Evolutionary conservation across 164 flowering plant genomes (phyloP).

Genomic region (Protea cynaroides): DNA sequence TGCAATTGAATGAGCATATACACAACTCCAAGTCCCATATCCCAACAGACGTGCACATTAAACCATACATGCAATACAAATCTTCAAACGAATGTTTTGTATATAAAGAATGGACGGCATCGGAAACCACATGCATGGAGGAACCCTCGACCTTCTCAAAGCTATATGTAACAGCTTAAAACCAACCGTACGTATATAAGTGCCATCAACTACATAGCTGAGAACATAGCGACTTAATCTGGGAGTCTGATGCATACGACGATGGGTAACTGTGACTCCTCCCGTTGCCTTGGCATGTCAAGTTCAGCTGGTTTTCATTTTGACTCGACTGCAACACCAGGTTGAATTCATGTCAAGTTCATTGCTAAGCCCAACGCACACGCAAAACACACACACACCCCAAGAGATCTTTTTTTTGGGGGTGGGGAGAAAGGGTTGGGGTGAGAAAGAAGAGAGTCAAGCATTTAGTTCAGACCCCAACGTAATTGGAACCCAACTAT

Average conservation of each 20-base stretch:
- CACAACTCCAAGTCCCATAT: too few species aligned
- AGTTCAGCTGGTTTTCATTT: conserved; percentile 43
- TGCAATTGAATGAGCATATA: too few species aligned
- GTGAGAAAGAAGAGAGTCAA: too few species aligned
- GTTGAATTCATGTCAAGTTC: not conserved
- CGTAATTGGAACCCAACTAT: too few species aligned
- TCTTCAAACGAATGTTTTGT: too few species aligned
- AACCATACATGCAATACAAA: not conserved
- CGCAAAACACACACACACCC: too few species aligned
- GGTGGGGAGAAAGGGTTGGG: too few species aligned
- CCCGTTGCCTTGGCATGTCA: conserved; percentile 66
- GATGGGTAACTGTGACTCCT: conserved; percentile 30
- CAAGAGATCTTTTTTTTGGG: too few species aligned
- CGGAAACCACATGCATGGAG: not conserved
- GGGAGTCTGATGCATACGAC: conserved; percentile 31
- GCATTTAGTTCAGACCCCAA: too few species aligned
- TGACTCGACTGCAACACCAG: conserved; percentile 54
- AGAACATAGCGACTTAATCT: conserved; percentile 54
- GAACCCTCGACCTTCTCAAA: not conserved
- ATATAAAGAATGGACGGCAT: not conserved
- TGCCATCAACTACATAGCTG: conserved; percentile 52
- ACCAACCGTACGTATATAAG: too few species aligned
- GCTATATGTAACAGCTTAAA: conserved; percentile 7
- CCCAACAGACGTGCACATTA: too few species aligned
- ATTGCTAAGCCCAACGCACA: not conserved